Evolutionary conservation across 805 yeast species (phyloP).

Genomic region (Blastobotrys peoriensis): DNA sequence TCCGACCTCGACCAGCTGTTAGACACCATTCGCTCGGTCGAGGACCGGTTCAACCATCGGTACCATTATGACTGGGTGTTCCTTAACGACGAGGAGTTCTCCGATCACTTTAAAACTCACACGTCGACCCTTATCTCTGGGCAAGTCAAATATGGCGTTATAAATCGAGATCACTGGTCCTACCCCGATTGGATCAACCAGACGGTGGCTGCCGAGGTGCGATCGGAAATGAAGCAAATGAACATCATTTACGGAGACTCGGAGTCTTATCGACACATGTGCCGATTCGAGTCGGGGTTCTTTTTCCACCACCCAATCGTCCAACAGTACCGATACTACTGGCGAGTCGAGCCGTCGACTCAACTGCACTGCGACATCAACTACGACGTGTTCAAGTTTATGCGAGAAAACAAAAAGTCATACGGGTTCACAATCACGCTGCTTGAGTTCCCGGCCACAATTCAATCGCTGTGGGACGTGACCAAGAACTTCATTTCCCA

Average conservation of each 20-base stretch:
- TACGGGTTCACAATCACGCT: constrained; percentile 77
- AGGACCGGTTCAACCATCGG: constrained; percentile 73
- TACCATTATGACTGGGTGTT: constrained; percentile 89
- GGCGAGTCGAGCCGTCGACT: constrained; percentile 92
- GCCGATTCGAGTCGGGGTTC: constrained; percentile 86
- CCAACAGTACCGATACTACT: constrained; percentile 78
- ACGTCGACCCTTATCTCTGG: constrained; percentile 64
- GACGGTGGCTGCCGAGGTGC: constrained; percentile 52
- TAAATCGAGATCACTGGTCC: constrained; percentile 78
- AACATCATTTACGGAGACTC: constrained; percentile 60
- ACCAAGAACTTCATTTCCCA: constrained; percentile 55
- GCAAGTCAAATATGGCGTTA: constrained; percentile 62
- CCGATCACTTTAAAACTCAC: constrained; percentile 62
- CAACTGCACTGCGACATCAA: constrained; percentile 75
- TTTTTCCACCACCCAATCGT: constrained; percentile 73
- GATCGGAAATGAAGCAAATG: constrained; percentile 46
- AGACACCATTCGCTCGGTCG: constrained; percentile 66
- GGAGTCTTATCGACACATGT: constrained; percentile 80
- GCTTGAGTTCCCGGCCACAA: constrained; percentile 67
- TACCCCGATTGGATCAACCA: constrained; percentile 79
- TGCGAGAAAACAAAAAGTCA: constrained; percentile 68
- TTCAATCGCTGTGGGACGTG: constrained; percentile 69
- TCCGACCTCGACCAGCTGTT: constrained; percentile 57
- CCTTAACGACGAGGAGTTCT: constrained; percentile 74
- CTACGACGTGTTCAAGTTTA: constrained; percentile 71